Evolutionary conservation across 2,329 filamentous ascomycete genomes (phyloP).

Genomic region (Cordyceps cicadae): DNA sequence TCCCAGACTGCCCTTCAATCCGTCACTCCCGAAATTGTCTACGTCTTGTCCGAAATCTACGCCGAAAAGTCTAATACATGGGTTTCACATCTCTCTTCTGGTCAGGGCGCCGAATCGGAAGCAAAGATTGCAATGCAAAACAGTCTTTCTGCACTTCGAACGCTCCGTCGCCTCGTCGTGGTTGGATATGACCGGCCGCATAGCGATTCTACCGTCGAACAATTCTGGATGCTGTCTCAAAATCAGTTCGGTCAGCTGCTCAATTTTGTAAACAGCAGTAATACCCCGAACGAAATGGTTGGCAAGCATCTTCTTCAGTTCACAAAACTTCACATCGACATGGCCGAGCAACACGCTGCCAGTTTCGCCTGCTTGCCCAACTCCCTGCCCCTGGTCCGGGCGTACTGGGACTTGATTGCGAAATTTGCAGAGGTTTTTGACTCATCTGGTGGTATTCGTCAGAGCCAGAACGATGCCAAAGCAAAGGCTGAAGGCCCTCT

Average conservation of each 20-base stretch:
- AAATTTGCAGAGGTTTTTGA: slow-evolving; percentile 69
- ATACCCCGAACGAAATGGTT: slow-evolving; percentile 52
- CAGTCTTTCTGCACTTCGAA: slow-evolving; percentile 71
- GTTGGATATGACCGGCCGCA: slow-evolving; percentile 79
- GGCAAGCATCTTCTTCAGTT: slow-evolving; percentile 85
- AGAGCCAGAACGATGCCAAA: slow-evolving; percentile 32
- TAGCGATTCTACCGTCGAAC: slow-evolving; percentile 63
- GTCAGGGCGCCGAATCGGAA: slow-evolving; percentile 49
- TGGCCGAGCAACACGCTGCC: slow-evolving; percentile 70
- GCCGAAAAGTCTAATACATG: slow-evolving; percentile 62
- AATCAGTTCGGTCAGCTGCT: slow-evolving; percentile 72
- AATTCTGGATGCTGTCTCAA: slow-evolving; percentile 75
- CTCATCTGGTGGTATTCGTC: slow-evolving; percentile 47
- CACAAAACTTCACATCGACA: slow-evolving; percentile 82
- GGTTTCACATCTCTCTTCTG: slow-evolving; percentile 51
- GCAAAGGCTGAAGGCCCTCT: slow-evolving; percentile 53
- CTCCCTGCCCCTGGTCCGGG: slow-evolving; percentile 65
- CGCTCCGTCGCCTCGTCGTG: slow-evolving; percentile 69
- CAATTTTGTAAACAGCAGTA: slow-evolving; percentile 49
- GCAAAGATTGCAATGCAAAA: slow-evolving; percentile 61
- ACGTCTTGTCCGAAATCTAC: slow-evolving; percentile 71
- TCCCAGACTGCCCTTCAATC: slow-evolving; percentile 71
- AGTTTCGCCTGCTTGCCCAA: slow-evolving; percentile 78
- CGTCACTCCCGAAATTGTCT: slow-evolving; percentile 75
- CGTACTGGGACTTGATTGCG: slow-evolving; percentile 78